Base-by-base conservation (phyloP, 768 basidiomycete genomes). In the Pulveroboletus sp. region DNA sequence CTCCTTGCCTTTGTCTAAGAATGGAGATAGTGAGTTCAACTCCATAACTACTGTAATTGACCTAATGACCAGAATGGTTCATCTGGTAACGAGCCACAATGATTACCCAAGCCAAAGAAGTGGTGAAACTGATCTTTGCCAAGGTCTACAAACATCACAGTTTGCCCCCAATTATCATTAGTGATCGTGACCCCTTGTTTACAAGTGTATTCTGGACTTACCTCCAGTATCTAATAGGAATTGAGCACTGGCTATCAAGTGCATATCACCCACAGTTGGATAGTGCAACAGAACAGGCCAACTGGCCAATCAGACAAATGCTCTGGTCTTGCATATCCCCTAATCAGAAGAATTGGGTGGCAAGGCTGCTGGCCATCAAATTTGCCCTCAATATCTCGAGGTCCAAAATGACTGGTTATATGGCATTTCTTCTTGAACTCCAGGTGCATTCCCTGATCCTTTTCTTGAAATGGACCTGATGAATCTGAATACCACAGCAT, bases 121-220 rank as follows among this genome's bases (percentile, higher is more conserved):
- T 78, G 0, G 73, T 73, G 0, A 63, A 73, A 31, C 16, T 73
- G 0, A 54, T 74, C 20, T 72, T 73, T 30, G 58, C 58, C 2
- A 32, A 63, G 3, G 57, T 75, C 0, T 75, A 73, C 31, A 70
- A 68, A n/a, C 53, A 58, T 0, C 73, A 60, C 13, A 49, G 58
- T 0, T 14, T 57, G 0, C 58, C 56, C 1, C 45, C 31, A 1
- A 5, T 19, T 0, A 61, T 71, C 1, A 47, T 70, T 1, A 56
- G 49, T 4, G 66, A 72, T 36, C 39, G 62, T 0, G 31, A 44
- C 3, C 4, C 2, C 1, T 11, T 44, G 0, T 44, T 44, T 16
- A 34, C 22, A 0, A 44, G 43, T 12, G 13, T 2, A 0, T 44
- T 44, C 5, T 44, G 31, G 22, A 36, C 23, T 10, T 5, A 19